Conservation (phyloP, 768 basidiomycete species). For the Goffeauzyma gilvescens region DNA sequence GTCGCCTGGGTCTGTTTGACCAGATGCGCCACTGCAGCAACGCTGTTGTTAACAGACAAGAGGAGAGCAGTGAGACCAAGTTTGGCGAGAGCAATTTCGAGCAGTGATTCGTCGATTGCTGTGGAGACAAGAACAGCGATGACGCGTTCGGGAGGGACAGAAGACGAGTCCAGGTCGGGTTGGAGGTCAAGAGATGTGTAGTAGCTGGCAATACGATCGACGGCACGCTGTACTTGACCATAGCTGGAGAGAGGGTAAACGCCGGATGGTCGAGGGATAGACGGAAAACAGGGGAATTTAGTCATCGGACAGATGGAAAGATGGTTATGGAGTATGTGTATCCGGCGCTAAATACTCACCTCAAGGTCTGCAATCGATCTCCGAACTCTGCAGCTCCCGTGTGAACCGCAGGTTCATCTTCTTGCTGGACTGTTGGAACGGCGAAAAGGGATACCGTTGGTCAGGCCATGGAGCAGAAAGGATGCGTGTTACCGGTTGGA, state of each 20-base stretch:
- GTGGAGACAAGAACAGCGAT: conserved; percentile 35
- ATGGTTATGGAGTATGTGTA: neutral
- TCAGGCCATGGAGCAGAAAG: neutral
- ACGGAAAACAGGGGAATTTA: too few relatives aligned
- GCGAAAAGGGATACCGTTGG: neutral
- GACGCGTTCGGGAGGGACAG: conserved; percentile 27
- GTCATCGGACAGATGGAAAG: too few relatives aligned
- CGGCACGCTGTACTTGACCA: conserved; percentile 14
- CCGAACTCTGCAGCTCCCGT: conserved; percentile 29
- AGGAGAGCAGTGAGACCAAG: conserved; percentile 34
- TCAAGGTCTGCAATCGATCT: conserved; percentile 24
- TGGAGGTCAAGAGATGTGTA: conserved; percentile 20
- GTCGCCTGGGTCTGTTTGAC: conserved; percentile 33
- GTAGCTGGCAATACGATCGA: conserved; percentile 20
- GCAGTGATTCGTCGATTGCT: conserved; percentile 35
- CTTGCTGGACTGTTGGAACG: conserved; percentile 13
- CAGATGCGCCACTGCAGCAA: conserved; percentile 37
- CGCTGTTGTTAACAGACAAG: conserved; percentile 38
- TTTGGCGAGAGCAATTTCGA: conserved; percentile 36
- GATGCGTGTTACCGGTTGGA: neutral
- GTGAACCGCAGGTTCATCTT: conserved; percentile 22
- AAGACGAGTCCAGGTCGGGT: conserved; percentile 7
- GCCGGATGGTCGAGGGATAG: too few relatives aligned
- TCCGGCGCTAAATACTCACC: conserved; percentile 12
- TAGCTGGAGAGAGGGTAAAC: conserved; percentile 6